Conservation (phyloP, 257 asterid species). For the Solanum chiquidenum region DNA sequence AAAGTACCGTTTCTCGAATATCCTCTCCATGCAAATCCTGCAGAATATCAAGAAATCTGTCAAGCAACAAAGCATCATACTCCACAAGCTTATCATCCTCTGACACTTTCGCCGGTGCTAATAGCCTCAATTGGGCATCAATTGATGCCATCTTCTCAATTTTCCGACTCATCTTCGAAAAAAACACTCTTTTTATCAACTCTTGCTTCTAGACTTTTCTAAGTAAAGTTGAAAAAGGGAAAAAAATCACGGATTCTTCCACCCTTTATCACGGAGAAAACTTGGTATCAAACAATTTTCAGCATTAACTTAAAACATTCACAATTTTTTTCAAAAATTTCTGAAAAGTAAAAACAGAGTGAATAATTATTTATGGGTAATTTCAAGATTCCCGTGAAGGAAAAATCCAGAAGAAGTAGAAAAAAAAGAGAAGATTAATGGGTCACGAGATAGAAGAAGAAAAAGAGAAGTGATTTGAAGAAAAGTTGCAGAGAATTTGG, state of each 20-base stretch:
- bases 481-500: neutral
- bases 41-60: conserved; percentile 88
- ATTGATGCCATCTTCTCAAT: conserved; percentile 84
- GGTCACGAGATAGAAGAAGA: conserved; percentile 13
- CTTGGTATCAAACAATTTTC: neutral
- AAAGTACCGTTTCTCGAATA: conserved; percentile 66
- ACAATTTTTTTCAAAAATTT: neutral
- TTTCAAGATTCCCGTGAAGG: conserved; percentile 2
- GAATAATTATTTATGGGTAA: neutral
- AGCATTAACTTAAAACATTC: neutral
- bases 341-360: neutral
- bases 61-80: conserved; percentile 87
- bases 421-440: neutral
- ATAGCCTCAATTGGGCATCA: conserved; percentile 84
- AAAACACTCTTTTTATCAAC: neutral
- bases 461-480: neutral
- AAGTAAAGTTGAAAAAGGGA: neutral
- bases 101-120: conserved; percentile 87
- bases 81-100: conserved; percentile 96
- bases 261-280: conserved; percentile 36
- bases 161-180: conserved; percentile 22
- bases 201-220: neutral
- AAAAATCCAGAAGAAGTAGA: conserved; percentile 6
- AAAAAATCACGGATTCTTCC: conserved; percentile 11
- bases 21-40: conserved; percentile 91